Base-by-base conservation (phyloP, 148 eudicot genomes). In the Silene conica region DNA sequence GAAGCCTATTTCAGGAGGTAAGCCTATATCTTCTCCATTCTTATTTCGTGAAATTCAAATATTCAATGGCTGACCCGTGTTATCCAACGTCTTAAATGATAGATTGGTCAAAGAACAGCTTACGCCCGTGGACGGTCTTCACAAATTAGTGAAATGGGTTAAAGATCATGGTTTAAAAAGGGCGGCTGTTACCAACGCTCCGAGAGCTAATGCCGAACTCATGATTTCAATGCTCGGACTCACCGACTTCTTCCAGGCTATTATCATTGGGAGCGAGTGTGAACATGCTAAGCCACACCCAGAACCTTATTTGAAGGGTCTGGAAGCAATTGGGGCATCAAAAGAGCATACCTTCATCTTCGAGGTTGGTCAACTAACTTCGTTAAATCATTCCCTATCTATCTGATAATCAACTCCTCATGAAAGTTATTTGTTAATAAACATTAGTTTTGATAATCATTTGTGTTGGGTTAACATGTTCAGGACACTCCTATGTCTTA, bases 131-230 rank as follows among this genome's bases (percentile, higher is more conserved):
- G 71, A 86, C 41, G 97, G 98, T 71, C 81, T 94, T 14, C 73
- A 83, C 74, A 89, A 88, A 80, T 31, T 93, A 69, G 86, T 62
- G 52, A 91, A 89, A 77, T 94, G 98, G 98, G 61, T 91, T 10
- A 85, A 91, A 85, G 97, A 89, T 23, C 92, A 69, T 75, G 97
- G 97, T 18, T 78, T 94, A 78, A 94, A 87, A 80, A 85, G 97
- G 64, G 98, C 98, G 69, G 97, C 98, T 25, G 98, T 94, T 28
- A 91, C 98, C 1, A 94, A 94, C 77, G 98, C 97, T 72, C 97
- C 97, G 18, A 86, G 81, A 80, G 71, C 60, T 64, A 94, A 92
- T 83, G 97, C 97, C 2, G 97, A 95, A 73, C 82, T 90, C 69
- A 95, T 95, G 88, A 78, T 95, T 76, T 87, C 90, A 48, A 55